phyloP scores from a whole-genome alignment of 192 early-diverging fungal species.

The Dissophora ornata region DNA sequence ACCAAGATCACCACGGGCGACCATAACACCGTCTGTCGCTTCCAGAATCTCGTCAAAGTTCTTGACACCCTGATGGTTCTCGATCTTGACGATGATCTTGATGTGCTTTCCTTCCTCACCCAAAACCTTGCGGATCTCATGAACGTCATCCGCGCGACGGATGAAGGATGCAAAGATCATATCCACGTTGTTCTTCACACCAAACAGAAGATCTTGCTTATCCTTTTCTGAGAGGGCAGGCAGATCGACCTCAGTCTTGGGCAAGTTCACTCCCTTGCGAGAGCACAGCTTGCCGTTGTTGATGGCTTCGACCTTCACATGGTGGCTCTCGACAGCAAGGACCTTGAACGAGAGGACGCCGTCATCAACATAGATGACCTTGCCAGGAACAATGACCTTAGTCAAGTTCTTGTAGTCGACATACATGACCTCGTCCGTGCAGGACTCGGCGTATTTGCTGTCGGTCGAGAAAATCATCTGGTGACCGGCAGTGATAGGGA shows the following conservation, averaged over 20 bases:
- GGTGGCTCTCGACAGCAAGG: conserved; percentile 68
- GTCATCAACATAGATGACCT: conserved; percentile 92
- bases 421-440: conserved; percentile 77
- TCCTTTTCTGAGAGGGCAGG: conserved; percentile 98
- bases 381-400: conserved; percentile 78
- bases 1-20: conserved; percentile 98
- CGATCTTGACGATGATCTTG: conserved; percentile 98
- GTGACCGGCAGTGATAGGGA: conserved; percentile 80
- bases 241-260: conserved; percentile 89
- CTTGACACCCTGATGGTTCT: conserved; percentile 96
- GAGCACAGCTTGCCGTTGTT: conserved; percentile 91
- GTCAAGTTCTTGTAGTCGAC: conserved; percentile 85
- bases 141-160: conserved; percentile 90
- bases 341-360: conserved; percentile 96
- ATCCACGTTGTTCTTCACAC: conserved; percentile 93
- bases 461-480: conserved; percentile 83
- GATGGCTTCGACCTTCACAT: conserved; percentile 76
- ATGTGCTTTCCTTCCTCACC: conserved; percentile 85
- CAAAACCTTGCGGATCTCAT: conserved; percentile 87
- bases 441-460: conserved; percentile 66
- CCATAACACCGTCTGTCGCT: conserved; percentile 97
- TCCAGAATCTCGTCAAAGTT: conserved; percentile 98
- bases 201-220: conserved; percentile 89
- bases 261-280: conserved; percentile 97
- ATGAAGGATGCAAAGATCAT: conserved; percentile 98